Conservation (phyloP, 2,329 filamentous ascomycete species). For the Colletotrichum abscissum region DNA sequence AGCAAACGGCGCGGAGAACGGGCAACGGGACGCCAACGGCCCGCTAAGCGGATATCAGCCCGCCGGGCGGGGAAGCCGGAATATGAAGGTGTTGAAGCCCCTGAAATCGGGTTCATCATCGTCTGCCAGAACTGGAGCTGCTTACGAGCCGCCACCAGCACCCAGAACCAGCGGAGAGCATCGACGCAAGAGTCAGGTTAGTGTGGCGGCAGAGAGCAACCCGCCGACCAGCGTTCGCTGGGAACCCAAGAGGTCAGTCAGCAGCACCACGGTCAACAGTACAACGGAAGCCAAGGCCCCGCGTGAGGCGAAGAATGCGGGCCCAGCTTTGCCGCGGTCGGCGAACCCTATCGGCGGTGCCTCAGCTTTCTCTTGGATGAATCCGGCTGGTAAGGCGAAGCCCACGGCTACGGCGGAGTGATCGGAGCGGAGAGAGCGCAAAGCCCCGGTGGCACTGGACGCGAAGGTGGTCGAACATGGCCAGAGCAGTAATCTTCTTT, state of each 20-base stretch:
- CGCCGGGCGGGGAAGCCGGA: conserved; percentile 69
- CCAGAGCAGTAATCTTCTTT: conserved; percentile 31
- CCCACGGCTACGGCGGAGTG: conserved; percentile 41
- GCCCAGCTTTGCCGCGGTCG: conserved; percentile 62
- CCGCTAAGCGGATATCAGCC: conserved; percentile 77
- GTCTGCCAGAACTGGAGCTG: conserved; percentile 59
- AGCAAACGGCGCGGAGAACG: conserved; percentile 62
- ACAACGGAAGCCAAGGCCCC: conserved; percentile 43
- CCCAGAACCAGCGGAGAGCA: conserved; percentile 59
- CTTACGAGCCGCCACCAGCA: conserved; percentile 62
- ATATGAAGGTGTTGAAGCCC: conserved; percentile 92
- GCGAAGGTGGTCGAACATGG: not conserved
- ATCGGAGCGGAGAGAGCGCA: not conserved
- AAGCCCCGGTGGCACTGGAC: conserved; percentile 26
- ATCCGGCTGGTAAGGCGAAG: conserved; percentile 60
- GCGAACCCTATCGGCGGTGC: conserved; percentile 91
- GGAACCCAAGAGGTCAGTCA: conserved; percentile 64
- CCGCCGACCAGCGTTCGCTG: conserved; percentile 57
- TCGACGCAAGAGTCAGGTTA: conserved; percentile 65
- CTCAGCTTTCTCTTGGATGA: conserved; percentile 95
- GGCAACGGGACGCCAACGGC: conserved; percentile 60
- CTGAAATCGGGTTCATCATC: conserved; percentile 68
- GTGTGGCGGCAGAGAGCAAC: conserved; percentile 65
- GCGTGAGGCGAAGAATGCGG: conserved; percentile 47
- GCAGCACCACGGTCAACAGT: conserved; percentile 46